Conservation (phyloP, 1,139 yeast species). For the Hyphopichia wangnamkhiaoensis region DNA sequence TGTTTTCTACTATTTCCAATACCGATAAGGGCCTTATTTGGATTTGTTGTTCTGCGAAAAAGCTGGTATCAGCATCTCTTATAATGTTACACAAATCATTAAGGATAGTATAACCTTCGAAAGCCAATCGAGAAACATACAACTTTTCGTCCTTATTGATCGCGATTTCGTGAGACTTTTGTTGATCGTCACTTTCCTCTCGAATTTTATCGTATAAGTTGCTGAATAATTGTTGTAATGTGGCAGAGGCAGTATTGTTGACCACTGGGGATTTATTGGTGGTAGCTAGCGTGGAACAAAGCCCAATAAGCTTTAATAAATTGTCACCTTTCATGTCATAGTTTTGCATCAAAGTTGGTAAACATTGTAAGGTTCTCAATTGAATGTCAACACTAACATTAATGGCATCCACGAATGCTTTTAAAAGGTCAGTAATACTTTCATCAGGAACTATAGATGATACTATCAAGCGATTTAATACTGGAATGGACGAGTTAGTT, state of each 20-base stretch:
- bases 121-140: constrained; percentile 52
- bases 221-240: constrained; percentile 80
- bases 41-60: constrained; percentile 37
- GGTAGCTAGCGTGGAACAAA: constrained; percentile 72
- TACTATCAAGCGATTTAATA: constrained; percentile 60
- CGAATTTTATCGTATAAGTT: constrained; percentile 69
- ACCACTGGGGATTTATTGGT: constrained; percentile 75
- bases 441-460: constrained; percentile 29
- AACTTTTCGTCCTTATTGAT: constrained; percentile 47
- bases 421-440: constrained; percentile 44
- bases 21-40: constrained; percentile 68
- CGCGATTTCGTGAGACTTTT: constrained; percentile 28
- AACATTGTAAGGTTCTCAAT: constrained; percentile 78
- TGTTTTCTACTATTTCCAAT: constrained; percentile 76
- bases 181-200: constrained; percentile 14
- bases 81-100: constrained; percentile 70
- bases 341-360: constrained; percentile 72
- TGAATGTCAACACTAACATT: constrained; percentile 81
- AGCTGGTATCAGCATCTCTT: constrained; percentile 58
- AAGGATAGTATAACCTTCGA: constrained; percentile 70
- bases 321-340: constrained; percentile 63
- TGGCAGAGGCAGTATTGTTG: constrained; percentile 90
- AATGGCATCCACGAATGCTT: constrained; percentile 71
- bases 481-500: constrained; percentile 69
- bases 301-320: constrained; percentile 59